Evolutionary conservation across 352 stramenopile genomes (phyloP).

Genomic region (Halophytophthora batemanensis): DNA sequence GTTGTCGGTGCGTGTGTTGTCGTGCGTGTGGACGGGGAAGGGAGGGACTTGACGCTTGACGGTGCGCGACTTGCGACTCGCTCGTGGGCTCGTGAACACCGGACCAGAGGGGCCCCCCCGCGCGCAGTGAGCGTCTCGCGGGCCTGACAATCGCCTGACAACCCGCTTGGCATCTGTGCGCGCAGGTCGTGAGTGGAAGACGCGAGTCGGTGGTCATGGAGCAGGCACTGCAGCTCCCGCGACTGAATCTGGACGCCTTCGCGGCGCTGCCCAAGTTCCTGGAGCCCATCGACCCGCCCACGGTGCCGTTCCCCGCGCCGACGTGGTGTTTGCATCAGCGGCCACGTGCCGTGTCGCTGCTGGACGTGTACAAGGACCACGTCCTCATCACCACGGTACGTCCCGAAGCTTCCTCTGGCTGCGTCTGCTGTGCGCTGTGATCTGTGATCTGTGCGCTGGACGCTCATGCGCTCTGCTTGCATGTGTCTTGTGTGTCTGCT

Average conservation of each 20-base stretch:
- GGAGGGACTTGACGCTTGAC: no score
- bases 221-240: slow-evolving; percentile 59
- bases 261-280: slow-evolving; percentile 58
- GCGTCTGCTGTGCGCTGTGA: neutral
- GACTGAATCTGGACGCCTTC: slow-evolving; percentile 62
- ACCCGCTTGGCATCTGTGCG: neutral
- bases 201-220: slow-evolving; percentile 26
- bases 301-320: slow-evolving; percentile 61
- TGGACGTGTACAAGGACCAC: slow-evolving; percentile 84
- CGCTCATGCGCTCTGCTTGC: no score
- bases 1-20: no score
- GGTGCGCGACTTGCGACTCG: no score
- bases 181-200: neutral
- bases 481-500: neutral
- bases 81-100: no score
- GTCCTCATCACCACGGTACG: slow-evolving; percentile 72
- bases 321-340: slow-evolving; percentile 57
- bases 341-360: slow-evolving; percentile 51
- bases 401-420: neutral
- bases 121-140: no score
- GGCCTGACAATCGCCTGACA: no score
- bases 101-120: no score
- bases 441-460: no score
- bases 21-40: no score
- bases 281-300: slow-evolving; percentile 58